Base-by-base conservation (phyloP, 768 basidiomycete species). In the Sporobolomyces pararoseus region DNA sequence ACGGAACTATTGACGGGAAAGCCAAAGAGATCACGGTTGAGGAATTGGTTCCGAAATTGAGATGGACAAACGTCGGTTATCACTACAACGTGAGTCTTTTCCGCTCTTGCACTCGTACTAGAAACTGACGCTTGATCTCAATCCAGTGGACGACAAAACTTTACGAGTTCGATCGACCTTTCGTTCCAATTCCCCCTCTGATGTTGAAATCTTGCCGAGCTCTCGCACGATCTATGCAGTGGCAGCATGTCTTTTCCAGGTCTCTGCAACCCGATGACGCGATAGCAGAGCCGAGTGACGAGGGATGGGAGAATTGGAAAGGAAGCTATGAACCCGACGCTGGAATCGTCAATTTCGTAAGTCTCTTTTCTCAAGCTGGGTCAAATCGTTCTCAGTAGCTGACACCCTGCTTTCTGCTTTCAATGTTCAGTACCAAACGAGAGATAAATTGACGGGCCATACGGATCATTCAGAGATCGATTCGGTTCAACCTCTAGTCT, bases 391-490 rank as follows among this genome's bases (percentile, higher is more conserved):
- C 37, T n/a, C n/a, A n/a, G n/a, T 3, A 7, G 29, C 46, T 47
- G 46, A 42, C 9, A 42, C 17, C 39, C 10, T 42, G 46, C 10
- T 13, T 13, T 47, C 46, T 12, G 21, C 46, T 13, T 9, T 10
- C 39, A 10, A 42, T 42, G 39, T 42, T 14, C 46, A 70, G 72
- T 51, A 62, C 25, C 55, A 69, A 87, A 85, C 53, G 23, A 66
- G 66, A 29, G 93, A 98, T 72, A 90, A 92, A 0, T 85, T 99
- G 25, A 97, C 97, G 89, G 95, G 86, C 0, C 95, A 99, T 78
- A 91, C 96, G n/a, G 95, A 99, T 79, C 89, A 90, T 25, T 92
- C 94, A 27, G 95, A 99, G 80, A 84, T 95, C 13, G 95, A 93
- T 75, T 87, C 91, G 3, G 90, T 90, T 7, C 88, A 91, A 0